Evolutionary conservation across 495 filamentous ascomycete species (phyloP).

Genomic region (Pyrenopolyporus hunteri): DNA sequence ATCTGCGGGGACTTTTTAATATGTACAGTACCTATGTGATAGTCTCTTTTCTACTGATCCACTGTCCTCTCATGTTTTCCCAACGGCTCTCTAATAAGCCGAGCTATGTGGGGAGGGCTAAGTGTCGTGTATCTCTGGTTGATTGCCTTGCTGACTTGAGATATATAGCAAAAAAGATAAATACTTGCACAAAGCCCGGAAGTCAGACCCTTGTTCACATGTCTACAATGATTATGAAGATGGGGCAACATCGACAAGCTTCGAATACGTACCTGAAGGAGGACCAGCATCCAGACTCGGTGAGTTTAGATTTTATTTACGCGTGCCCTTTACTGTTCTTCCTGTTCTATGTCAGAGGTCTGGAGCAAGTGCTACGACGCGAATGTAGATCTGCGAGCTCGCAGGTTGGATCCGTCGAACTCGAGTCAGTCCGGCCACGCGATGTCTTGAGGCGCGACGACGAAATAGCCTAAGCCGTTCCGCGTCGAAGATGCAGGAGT

Average conservation of each 20-base stretch:
- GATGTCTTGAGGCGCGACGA: slow-evolving; percentile 13
- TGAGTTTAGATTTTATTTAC: slow-evolving; percentile 33
- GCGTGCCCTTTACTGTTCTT: not conserved
- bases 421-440: slow-evolving; percentile 22
- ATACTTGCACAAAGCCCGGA: slow-evolving; percentile 6
- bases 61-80: slow-evolving; percentile 14
- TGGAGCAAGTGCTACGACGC: slow-evolving; percentile 31
- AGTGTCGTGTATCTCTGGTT: not conserved
- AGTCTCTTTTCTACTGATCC: slow-evolving; percentile 20
- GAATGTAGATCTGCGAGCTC: slow-evolving; percentile 31
- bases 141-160: slow-evolving; percentile 27
- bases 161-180: slow-evolving; percentile 16
- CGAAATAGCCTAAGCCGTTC: not conserved
- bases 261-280: slow-evolving; percentile 41
- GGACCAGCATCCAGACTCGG: slow-evolving; percentile 37
- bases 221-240: slow-evolving; percentile 42
- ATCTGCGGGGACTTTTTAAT: slow-evolving; percentile 30
- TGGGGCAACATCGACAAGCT: slow-evolving; percentile 42
- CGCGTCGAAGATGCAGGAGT: not conserved
- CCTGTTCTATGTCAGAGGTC: slow-evolving; percentile 7
- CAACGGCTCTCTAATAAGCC: slow-evolving; percentile 22
- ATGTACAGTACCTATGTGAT: slow-evolving; percentile 10
- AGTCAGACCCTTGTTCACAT: slow-evolving; percentile 3
- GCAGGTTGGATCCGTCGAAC: slow-evolving; percentile 23
- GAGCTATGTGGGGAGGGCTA: slow-evolving; percentile 19